Percentiles rank a stretch among this genome's conserved stretches.
Evolutionary conservation across 2,329 filamentous ascomycete genomes (phyloP).

Genomic region (Penicillium sp.): DNA sequence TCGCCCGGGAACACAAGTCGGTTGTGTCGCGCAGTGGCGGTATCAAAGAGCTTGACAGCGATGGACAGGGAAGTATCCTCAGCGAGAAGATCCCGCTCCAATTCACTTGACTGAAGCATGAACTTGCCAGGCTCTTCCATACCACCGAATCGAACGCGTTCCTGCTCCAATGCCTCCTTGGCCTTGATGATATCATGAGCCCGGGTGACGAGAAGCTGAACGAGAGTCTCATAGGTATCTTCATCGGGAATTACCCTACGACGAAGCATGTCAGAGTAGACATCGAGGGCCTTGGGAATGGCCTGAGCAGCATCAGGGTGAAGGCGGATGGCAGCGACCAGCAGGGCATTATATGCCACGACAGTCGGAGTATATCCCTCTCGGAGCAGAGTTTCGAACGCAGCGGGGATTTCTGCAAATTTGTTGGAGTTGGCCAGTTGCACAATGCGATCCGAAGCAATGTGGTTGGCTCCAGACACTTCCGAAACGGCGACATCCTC

Average conservation of each 20-base stretch:
- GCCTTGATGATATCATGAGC: slow-evolving; percentile 74
- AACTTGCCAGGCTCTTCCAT: slow-evolving; percentile 82
- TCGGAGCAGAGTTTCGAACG: slow-evolving; percentile 87
- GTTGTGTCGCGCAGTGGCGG: slow-evolving; percentile 63
- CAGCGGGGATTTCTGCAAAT: slow-evolving; percentile 82
- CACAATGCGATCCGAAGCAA: slow-evolving; percentile 75
- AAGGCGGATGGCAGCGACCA: slow-evolving; percentile 80
- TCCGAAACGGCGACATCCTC: slow-evolving; percentile 41
- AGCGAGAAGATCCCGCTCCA: slow-evolving; percentile 79
- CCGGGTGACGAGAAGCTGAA: slow-evolving; percentile 76
- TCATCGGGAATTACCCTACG: slow-evolving; percentile 78
- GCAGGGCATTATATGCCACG: slow-evolving; percentile 85
- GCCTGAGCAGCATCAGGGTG: slow-evolving; percentile 77
- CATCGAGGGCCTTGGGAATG: slow-evolving; percentile 86
- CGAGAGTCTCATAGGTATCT: slow-evolving; percentile 83
- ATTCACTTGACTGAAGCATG: slow-evolving; percentile 83
- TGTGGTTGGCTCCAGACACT: slow-evolving; percentile 60
- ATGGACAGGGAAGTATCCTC: slow-evolving; percentile 86
- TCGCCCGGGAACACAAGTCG: slow-evolving; percentile 70
- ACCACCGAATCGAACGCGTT: slow-evolving; percentile 78
- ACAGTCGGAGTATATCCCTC: slow-evolving; percentile 78
- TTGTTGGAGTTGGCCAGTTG: slow-evolving; percentile 69
- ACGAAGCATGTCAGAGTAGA: slow-evolving; percentile 94
- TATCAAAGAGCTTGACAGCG: slow-evolving; percentile 81
- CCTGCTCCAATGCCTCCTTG: slow-evolving; percentile 74